phyloP scores from a whole-genome alignment of 2,329 filamentous ascomycete genomes.

The Aspergillus jensenii region DNA sequence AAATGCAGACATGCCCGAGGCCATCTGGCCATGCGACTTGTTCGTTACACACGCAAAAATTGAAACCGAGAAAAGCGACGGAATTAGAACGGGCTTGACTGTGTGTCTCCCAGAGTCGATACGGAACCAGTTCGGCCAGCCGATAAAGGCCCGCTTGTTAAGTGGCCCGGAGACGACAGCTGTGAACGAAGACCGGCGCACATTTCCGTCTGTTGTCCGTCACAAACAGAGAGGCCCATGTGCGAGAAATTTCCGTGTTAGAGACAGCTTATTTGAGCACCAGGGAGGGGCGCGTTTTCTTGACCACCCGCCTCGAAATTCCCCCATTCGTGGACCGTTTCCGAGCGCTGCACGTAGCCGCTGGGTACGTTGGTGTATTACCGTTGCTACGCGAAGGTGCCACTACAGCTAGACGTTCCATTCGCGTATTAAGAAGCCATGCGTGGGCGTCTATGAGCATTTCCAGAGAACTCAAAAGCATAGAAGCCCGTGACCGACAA shows the following conservation, averaged over 20 bases:
- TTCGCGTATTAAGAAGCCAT: background rate
- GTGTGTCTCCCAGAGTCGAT: background rate
- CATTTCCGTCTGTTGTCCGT: background rate
- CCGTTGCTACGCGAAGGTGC: slow-evolving; percentile 8
- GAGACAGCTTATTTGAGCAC: slow-evolving; percentile 1
- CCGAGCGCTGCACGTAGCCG: slow-evolving; percentile 24
- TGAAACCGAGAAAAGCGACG: background rate
- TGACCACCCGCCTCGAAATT: slow-evolving; percentile 14
- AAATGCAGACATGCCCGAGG: slow-evolving; percentile 16
- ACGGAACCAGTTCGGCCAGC: background rate
- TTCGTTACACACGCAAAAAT: slow-evolving; percentile 13
- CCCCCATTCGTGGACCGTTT: slow-evolving; percentile 19
- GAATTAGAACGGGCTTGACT: background rate
- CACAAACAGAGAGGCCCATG: slow-evolving; percentile 3
- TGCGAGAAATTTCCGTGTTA: background rate
- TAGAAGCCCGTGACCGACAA: background rate
- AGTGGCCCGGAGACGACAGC: background rate
- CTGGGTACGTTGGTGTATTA: slow-evolving; percentile 25
- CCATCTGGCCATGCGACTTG: slow-evolving; percentile 14
- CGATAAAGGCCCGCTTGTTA: background rate
- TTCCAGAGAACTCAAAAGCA: background rate
- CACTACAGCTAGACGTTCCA: background rate
- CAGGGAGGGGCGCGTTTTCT: slow-evolving; percentile 4
- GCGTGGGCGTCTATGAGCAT: background rate
- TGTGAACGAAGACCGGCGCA: background rate